A percentile compares a stretch with the other conserved stretches of the same genome.
phyloP scores from a whole-genome alignment of 805 yeast species.

The Lachancea kluyveri region DNA sequence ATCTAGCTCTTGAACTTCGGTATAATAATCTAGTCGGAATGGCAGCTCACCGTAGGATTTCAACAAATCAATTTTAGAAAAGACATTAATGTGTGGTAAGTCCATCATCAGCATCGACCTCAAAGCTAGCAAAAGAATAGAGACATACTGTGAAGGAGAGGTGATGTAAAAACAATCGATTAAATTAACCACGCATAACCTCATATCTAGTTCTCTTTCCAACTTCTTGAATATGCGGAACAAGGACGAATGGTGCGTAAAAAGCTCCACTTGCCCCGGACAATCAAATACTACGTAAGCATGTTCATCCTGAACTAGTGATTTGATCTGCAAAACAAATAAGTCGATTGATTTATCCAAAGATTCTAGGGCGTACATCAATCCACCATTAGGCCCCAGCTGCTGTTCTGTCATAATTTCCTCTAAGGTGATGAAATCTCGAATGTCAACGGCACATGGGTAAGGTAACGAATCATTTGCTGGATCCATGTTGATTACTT shows the following conservation, averaged over 20 bases:
- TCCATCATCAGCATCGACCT: slow-evolving; percentile 91
- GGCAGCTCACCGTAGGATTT: slow-evolving; percentile 75
- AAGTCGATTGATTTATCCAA: slow-evolving; percentile 50
- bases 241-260: slow-evolving; percentile 81
- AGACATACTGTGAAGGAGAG: slow-evolving; percentile 83
- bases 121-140: slow-evolving; percentile 70
- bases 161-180: slow-evolving; percentile 80
- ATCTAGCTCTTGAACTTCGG: slow-evolving; percentile 82
- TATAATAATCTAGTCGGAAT: slow-evolving; percentile 76
- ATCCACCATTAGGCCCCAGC: slow-evolving; percentile 85
- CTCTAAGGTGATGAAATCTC: slow-evolving; percentile 70
- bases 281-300: slow-evolving; percentile 78
- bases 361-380: slow-evolving; percentile 79
- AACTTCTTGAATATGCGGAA: slow-evolving; percentile 59
- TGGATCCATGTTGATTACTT: slow-evolving; percentile 88
- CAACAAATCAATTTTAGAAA: slow-evolving; percentile 83
- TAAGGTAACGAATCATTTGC: slow-evolving; percentile 72
- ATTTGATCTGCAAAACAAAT: slow-evolving; percentile 50
- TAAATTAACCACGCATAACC: slow-evolving; percentile 79
- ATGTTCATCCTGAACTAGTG: slow-evolving; percentile 48
- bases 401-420: slow-evolving; percentile 68
- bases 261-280: slow-evolving; percentile 95
- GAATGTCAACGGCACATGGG: slow-evolving; percentile 69
- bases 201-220: slow-evolving; percentile 56
- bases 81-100: slow-evolving; percentile 87